phyloP scores from a whole-genome alignment of 2,329 filamentous ascomycete species.

The Pseudohalonectria lignicola region DNA sequence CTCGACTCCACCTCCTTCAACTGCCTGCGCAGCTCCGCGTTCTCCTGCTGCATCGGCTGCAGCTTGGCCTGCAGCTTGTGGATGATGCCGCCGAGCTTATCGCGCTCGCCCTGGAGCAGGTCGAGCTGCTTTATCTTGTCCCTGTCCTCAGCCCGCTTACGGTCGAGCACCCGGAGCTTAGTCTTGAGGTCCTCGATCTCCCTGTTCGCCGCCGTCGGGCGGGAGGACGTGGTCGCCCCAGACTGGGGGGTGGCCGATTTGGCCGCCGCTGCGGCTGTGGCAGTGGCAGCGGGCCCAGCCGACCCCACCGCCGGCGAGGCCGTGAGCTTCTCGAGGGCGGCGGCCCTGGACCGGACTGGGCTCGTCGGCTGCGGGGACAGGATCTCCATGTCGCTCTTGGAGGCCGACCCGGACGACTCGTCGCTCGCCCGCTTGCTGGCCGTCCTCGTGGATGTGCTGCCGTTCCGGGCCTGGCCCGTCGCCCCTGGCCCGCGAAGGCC shows the following conservation, averaged over 20 bases:
- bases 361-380: conserved; percentile 37
- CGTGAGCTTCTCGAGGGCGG: conserved; percentile 40
- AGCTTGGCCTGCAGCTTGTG: conserved; percentile 86
- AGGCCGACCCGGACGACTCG: conserved; percentile 16
- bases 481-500: conserved; percentile 11
- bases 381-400: conserved; percentile 39
- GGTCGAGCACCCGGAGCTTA: conserved; percentile 77
- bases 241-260: neutral
- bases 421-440: conserved; percentile 22
- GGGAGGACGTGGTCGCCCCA: conserved; percentile 3
- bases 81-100: conserved; percentile 74
- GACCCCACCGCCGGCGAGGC: conserved; percentile 5
- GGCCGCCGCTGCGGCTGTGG: conserved; percentile 2
- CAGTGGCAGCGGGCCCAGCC: conserved; percentile 3
- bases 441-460: conserved; percentile 27
- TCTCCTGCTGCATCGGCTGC: conserved; percentile 73
- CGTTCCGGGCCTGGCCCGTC: conserved; percentile 34
- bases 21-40: conserved; percentile 62
- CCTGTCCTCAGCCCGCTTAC: conserved; percentile 74
- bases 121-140: conserved; percentile 75
- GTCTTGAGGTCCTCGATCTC: conserved; percentile 83
- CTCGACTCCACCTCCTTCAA: conserved; percentile 65
- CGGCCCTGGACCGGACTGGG: conserved; percentile 37
- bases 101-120: conserved; percentile 62
- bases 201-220: conserved; percentile 29